Conservation (phyloP, 169 alveolate genomes). For the Plasmodium yoelii region DNA sequence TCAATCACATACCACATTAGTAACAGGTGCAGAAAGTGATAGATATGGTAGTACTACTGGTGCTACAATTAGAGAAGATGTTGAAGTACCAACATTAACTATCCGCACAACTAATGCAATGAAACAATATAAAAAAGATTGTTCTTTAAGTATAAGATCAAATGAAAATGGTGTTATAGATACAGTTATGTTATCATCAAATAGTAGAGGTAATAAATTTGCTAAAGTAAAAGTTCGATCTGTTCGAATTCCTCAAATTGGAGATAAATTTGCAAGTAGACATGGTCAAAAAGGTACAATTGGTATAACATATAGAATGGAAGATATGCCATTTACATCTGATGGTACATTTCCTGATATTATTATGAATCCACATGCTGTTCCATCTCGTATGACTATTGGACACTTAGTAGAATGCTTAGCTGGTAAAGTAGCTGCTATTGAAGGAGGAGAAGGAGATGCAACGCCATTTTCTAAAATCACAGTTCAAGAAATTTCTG, state of each 20-base stretch:
- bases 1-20: conserved; percentile 42
- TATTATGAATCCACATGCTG: conserved; percentile 99
- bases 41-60: conserved; percentile 2
- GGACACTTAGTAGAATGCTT: conserved; percentile 99
- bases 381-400: conserved; percentile 99
- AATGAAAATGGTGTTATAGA: conserved; percentile 97
- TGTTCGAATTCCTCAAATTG: conserved; percentile 97
- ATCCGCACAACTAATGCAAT: conserved; percentile 36
- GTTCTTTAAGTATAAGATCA: conserved; percentile 94
- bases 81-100: conserved; percentile 71
- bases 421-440: conserved; percentile 96
- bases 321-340: conserved; percentile 98
- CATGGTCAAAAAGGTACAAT: conserved; percentile 99
- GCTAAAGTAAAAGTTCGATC: conserved; percentile 97
- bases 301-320: conserved; percentile 99
- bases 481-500: conserved; percentile 97
- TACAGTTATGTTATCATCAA: conserved; percentile 97
- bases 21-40: conserved; percentile 12
- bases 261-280: conserved; percentile 99
- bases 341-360: conserved; percentile 99
- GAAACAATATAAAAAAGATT: conserved; percentile 88
- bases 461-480: conserved; percentile 99
- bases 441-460: conserved; percentile 98
- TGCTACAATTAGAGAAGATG: conserved; percentile 66
- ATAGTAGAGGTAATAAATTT: conserved; percentile 95